Evolutionary conservation across 768 basidiomycete species (phyloP), one percentile per base, ranked within the genome.

Genomic region (Scleroderma bovista): DNA sequence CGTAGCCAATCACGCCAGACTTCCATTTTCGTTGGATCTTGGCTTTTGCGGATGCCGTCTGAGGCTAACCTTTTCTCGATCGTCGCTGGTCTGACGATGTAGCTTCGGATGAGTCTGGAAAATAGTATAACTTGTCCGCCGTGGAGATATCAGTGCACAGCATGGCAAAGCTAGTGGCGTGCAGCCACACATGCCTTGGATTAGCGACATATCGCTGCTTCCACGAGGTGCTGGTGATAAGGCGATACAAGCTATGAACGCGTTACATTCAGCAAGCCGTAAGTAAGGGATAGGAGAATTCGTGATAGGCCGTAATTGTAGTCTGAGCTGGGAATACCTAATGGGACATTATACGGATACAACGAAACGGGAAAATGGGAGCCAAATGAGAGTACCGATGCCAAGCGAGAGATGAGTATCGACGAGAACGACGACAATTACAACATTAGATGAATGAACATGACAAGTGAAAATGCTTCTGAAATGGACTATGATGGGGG

Each of bases 401-500:
- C 6, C 10, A 20, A 26, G 41, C 24, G 24, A 16, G 15, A 26
- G 2, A 26, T 20, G 8, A 26, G 23, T 2, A 7, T 23, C 6
- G 24, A 22, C 2, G 23, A 16, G 16, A 23, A 20, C 23, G 11
- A n/a, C n/a, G n/a, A 22, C 39, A 5, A 41, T 41, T 22, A 22
- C 19, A 41, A n/a, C n/a, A 41, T 20, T n/a, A n/a, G 20, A 22
- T 17, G 38, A 22, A 41, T 17, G 38, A 11, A 43, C 26, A n/a
- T 23, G 29, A 37, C 1, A 7, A 19, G 8, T 20, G 38, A 19
- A 44, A 20, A 38, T 38, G 4, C 41, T 46, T 44, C n/a, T 24
- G 11, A 26, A 16, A 51, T 57, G 26, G 5, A 26, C 24, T 15
- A 26, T 10, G 55, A 56, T 46, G 51, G 45, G 26, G 78, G 77